Conservation (phyloP, 2,329 filamentous ascomycete species). For the Daldinia eschscholtzii region DNA sequence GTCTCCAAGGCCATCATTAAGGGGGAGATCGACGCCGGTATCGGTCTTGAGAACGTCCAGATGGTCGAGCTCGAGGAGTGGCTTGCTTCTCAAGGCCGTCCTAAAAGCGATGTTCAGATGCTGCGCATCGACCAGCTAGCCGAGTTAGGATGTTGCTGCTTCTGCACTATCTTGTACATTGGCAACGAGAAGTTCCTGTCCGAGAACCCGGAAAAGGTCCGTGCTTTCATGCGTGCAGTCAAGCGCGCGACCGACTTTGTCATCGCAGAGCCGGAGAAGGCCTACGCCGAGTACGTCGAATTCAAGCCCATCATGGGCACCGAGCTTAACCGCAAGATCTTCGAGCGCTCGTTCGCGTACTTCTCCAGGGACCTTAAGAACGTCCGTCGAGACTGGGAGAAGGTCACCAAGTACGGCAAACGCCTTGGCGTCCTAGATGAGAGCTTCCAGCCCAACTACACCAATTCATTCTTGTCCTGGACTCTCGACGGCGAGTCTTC, state of each 20-base stretch:
- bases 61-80: conserved; percentile 86
- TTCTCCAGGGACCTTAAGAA: conserved; percentile 82
- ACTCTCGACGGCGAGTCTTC: conserved; percentile 71
- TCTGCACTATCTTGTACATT: conserved; percentile 85
- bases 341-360: conserved; percentile 82
- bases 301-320: conserved; percentile 79
- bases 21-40: conserved; percentile 78
- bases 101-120: conserved; percentile 79
- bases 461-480: conserved; percentile 78
- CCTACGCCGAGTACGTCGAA: conserved; percentile 77
- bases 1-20: conserved; percentile 81
- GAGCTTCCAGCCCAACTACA: conserved; percentile 78
- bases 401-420: conserved; percentile 83
- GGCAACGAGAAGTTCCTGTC: conserved; percentile 78
- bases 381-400: conserved; percentile 79
- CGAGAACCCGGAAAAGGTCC: conserved; percentile 74
- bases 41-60: conserved; percentile 84
- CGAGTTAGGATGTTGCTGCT: conserved; percentile 85
- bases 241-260: conserved; percentile 82
- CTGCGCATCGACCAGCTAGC: conserved; percentile 84
- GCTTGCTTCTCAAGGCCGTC: conserved; percentile 73
- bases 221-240: conserved; percentile 77
- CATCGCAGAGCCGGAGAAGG: conserved; percentile 70
- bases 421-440: conserved; percentile 75
- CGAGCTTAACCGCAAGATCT: conserved; percentile 80